phyloP scores from a whole-genome alignment of 2,329 filamentous ascomycete species.

The Metarhizium sp. region DNA sequence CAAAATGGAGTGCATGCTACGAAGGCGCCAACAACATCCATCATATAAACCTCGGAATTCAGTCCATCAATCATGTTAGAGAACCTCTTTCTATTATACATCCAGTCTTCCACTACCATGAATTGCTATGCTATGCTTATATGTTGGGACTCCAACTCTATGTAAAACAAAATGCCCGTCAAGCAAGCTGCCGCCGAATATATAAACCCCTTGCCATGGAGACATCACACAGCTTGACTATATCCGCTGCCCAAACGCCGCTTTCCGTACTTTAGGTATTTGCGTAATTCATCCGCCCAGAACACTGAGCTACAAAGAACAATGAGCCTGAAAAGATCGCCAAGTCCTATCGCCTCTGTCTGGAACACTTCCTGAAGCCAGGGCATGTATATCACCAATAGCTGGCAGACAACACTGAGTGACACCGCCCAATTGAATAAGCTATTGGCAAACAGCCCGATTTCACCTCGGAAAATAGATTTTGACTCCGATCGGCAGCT shows the following conservation, averaged over 20 bases:
- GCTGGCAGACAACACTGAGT: conserved; percentile 74
- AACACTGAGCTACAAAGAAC: conserved; percentile 81
- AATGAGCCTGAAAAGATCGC: conserved; percentile 65
- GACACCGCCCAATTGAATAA: conserved; percentile 96
- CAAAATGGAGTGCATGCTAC: too few relatives aligned
- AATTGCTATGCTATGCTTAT: not conserved
- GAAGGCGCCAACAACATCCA: too few relatives aligned
- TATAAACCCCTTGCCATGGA: not conserved
- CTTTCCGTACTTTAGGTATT: conserved; percentile 59
- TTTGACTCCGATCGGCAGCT: conserved; percentile 88
- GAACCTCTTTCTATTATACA: not conserved
- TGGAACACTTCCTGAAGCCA: conserved; percentile 93
- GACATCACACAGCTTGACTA: conserved; percentile 50
- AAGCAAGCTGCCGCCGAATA: not conserved
- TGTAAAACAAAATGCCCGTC: not conserved
- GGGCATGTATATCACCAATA: conserved; percentile 89
- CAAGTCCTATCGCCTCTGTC: conserved; percentile 71
- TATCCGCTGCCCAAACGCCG: conserved; percentile 51
- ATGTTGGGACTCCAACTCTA: not conserved
- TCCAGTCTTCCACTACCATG: not conserved
- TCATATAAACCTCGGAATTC: not conserved
- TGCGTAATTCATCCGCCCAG: conserved; percentile 86
- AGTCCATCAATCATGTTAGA: not conserved
- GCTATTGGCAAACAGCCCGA: conserved; percentile 73
- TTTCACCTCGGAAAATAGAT: conserved; percentile 77